These are phyloP conservation scores for Ophiosphaerella herpotricha DNA, from an alignment of 2,329 filamentous ascomycete genomes.

Conservation along the genomic window DNA sequence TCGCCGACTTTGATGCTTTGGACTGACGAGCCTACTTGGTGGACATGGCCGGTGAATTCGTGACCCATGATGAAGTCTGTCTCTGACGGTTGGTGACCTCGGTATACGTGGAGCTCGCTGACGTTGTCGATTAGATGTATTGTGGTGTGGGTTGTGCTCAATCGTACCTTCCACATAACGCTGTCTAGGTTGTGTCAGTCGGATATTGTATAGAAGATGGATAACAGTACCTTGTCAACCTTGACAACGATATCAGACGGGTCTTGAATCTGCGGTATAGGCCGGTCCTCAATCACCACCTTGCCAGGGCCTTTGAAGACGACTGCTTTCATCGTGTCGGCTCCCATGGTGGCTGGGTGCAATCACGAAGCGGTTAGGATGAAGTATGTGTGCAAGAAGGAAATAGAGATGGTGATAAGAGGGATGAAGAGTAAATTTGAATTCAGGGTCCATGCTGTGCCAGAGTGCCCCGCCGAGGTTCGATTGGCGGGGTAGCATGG, in stretches of 20 bases:
- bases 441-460: too few species aligned
- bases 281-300: conserved; percentile 77
- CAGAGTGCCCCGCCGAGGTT: conserved; percentile 31
- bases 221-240: conserved; percentile 62
- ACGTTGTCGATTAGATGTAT: conserved; percentile 8
- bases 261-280: conserved; percentile 74
- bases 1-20: conserved; percentile 74
- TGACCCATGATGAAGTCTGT: conserved; percentile 76
- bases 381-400: neutral
- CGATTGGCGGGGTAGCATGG: conserved; percentile 23
- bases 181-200: conserved; percentile 55
- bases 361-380: neutral
- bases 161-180: conserved; percentile 80
- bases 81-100: conserved; percentile 74
- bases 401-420: neutral
- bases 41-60: conserved; percentile 81
- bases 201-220: neutral
- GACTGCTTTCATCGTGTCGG: conserved; percentile 76
- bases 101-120: conserved; percentile 84
- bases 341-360: conserved; percentile 16
- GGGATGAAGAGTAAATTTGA: neutral
- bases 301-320: conserved; percentile 81
- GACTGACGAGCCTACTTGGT: conserved; percentile 69
- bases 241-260: conserved; percentile 80
- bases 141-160: neutral